Evolutionary conservation across 306 rosid genomes (phyloP).

Genomic region (Casuarina cunninghamiana): DNA sequence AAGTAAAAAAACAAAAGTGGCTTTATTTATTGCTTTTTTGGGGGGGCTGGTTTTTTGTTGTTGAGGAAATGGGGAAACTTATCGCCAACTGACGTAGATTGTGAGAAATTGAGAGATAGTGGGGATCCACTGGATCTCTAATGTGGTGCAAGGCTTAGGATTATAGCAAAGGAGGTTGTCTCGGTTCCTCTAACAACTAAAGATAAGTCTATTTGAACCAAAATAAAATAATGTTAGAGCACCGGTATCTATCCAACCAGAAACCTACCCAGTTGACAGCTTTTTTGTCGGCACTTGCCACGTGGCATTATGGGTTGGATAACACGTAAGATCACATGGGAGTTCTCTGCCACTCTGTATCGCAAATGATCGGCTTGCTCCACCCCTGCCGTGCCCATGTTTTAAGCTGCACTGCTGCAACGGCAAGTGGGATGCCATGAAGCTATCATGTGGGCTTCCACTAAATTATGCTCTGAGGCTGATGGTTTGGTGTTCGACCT

Average conservation of each 20-base stretch:
- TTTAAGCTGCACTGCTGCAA: conserved; percentile 5
- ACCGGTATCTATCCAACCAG: background rate
- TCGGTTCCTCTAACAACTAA: conserved; percentile 8
- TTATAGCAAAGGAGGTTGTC: background rate
- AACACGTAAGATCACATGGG: conserved; percentile 52
- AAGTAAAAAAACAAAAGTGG: no score
- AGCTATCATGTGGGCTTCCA: conserved; percentile 21
- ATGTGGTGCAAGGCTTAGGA: conserved; percentile 4
- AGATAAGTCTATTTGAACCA: background rate
- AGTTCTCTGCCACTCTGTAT: background rate
- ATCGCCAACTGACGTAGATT: background rate
- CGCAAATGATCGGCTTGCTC: conserved; percentile 2
- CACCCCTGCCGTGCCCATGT: background rate
- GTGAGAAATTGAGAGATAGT: conserved; percentile 4
- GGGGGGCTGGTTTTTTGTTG: no score
- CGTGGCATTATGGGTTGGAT: conserved; percentile 4
- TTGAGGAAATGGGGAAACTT: background rate
- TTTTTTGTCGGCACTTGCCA: conserved; percentile 34
- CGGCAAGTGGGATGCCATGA: conserved; percentile 31
- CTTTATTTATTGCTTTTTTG: no score
- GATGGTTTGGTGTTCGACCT: background rate
- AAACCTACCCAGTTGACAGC: conserved; percentile 22
- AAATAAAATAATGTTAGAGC: background rate
- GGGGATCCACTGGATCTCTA: background rate
- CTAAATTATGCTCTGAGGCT: background rate